Base-by-base conservation (phyloP, 495 filamentous ascomycete genomes). In the Hypoxylon crocopeplum region DNA sequence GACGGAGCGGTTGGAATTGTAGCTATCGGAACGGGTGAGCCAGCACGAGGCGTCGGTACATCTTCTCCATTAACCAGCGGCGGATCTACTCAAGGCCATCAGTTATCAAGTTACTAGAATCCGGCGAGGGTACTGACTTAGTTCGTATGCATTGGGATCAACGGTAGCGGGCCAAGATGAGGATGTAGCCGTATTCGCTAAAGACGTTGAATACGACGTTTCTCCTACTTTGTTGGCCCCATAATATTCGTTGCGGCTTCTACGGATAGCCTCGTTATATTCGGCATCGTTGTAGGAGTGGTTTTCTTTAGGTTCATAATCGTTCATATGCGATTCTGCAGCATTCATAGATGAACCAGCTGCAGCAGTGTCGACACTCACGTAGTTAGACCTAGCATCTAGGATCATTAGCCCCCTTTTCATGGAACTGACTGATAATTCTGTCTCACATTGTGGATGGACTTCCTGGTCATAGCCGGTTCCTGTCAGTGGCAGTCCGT, bases 71-170 rank as follows among this genome's bases (percentile, higher is more conserved):
- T 49, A 13, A 34, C 22, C 13, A 48, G 10, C 8, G 53, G 36
- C 3, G 60, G 38, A 25, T 55, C 61, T 64, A 25, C 20, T 37
- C 27, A 3, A 37, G 19, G 16, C 13, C 15, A 24, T 64, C 16
- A 64, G 61, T 17, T 30, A 58, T 33, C 21, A 20, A 32, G 29
- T 29, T 21, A 7, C 15, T 34, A n/a, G 12, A 22, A 5, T 49
- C 44, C 32, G 44, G 32, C 19, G 32, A 22, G 20, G 20, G 4
- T 15, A 55, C 61, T 27, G 34, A 64, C 61, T 58, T 29, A 59
- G 30, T 49, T 59, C 54, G 11, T 64, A 64, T 33, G 61, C 48
- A 40, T 47, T 64, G 13, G 61, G 61, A 24, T 64, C 61, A 40
- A 64, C 49, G 12, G 44, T 10, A 20, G 48, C 8, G 22, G 54